Percentiles rank a stretch among this genome's conserved stretches.
These are phyloP conservation scores for Microstegium vimineum DNA, from an alignment of 176 grass and related monocot species.

Conservation along the genomic window DNA sequence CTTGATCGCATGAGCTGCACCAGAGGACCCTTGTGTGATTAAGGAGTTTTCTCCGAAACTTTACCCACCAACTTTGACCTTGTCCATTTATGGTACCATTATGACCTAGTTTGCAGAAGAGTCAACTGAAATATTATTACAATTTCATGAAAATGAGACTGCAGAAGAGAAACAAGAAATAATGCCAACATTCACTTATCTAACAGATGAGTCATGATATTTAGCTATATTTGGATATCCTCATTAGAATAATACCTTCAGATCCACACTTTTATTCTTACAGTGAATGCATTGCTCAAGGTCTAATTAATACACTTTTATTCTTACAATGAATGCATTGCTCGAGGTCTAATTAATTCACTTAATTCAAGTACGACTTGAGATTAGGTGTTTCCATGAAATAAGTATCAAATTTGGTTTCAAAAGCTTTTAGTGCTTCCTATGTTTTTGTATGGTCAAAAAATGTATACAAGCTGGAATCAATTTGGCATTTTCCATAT, in stretches of 20 bases:
- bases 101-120: slow-evolving; percentile 44
- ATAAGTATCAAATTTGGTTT: neutral
- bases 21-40: slow-evolving; percentile 83
- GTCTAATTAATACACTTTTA: no score
- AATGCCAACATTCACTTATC: neutral
- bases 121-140: neutral
- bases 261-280: neutral
- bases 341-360: neutral
- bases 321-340: neutral
- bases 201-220: neutral
- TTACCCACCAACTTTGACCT: slow-evolving; percentile 78
- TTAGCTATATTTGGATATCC: neutral
- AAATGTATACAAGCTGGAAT: neutral
- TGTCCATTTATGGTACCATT: slow-evolving; percentile 95
- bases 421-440: neutral
- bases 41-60: slow-evolving; percentile 61
- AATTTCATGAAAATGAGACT: neutral
- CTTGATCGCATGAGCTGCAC: slow-evolving; percentile 79
- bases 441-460: neutral
- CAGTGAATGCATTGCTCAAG: no score
- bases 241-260: slow-evolving; percentile 14
- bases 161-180: slow-evolving; percentile 2
- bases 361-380: neutral
- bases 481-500: neutral
- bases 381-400: neutral